Percentiles rank a stretch among this genome's conserved stretches.
These are phyloP conservation scores for Schizochytrium sp. DNA, from an alignment of 108 stramenopile genomes.

Conservation along the genomic window DNA sequence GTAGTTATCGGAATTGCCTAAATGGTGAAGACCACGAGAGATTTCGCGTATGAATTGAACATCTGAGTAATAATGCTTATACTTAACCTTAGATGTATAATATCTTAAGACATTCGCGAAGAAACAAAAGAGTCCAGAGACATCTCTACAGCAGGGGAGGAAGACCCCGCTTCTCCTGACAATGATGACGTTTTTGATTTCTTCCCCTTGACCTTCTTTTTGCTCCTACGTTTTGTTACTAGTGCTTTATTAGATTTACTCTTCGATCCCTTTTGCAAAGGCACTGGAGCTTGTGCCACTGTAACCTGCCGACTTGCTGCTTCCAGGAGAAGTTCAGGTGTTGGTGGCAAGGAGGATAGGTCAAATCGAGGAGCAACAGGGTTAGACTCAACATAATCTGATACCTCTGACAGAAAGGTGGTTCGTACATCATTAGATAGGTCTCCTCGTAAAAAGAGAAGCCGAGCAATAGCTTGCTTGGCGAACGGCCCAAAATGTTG, in stretches of 20 bases:
- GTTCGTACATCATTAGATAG: slow-evolving; percentile 3
- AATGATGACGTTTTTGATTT: background rate
- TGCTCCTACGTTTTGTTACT: background rate
- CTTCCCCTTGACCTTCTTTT: background rate
- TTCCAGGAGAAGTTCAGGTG: background rate
- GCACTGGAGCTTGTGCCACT: background rate
- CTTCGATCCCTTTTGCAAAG: background rate
- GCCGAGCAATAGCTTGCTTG: slow-evolving; percentile 49
- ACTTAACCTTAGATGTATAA: too few species aligned
- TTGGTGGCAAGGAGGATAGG: slow-evolving; percentile 12
- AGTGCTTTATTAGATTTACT: background rate
- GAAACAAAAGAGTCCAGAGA: slow-evolving; percentile 15
- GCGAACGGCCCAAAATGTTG: slow-evolving; percentile 12
- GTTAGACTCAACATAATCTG: background rate
- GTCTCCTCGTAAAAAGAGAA: slow-evolving; percentile 24
- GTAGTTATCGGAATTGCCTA: too few species aligned
- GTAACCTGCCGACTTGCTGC: background rate
- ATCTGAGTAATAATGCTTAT: too few species aligned
- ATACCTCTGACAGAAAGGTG: background rate
- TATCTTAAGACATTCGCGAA: background rate
- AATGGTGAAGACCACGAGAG: too few species aligned
- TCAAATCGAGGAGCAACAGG: background rate
- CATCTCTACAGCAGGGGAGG: background rate
- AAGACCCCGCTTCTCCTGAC: background rate
- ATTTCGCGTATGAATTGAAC: too few species aligned